Percentiles rank a stretch among this genome's conserved stretches.
These are phyloP conservation scores for Phlebiopsis flavidoalba DNA, from an alignment of 768 basidiomycete species.

Conservation along the genomic window DNA sequence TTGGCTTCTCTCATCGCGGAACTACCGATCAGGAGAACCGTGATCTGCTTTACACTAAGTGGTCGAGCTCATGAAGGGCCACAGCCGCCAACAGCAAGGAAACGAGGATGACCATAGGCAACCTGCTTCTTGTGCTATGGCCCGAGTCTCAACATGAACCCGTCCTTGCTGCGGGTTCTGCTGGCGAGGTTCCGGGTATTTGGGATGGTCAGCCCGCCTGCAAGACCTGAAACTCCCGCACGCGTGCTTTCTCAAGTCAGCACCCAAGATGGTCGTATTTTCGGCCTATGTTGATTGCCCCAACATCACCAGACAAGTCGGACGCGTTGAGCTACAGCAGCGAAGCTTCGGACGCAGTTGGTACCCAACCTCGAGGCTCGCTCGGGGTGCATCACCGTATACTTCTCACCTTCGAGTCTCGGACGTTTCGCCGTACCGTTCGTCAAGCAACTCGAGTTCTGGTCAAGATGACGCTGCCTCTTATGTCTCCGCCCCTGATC, in stretches of 20 bases:
- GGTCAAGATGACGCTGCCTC: conserved; percentile 22
- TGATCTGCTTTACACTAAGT: conserved; percentile 82
- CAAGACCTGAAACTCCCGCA: not conserved
- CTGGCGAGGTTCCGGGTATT: conserved; percentile 66
- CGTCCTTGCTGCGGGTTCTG: conserved; percentile 62
- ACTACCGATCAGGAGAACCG: conserved; percentile 77
- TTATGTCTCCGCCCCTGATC: conserved; percentile 26
- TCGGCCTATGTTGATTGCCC: not conserved
- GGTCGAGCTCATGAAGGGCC: conserved; percentile 68
- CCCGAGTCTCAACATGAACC: conserved; percentile 79
- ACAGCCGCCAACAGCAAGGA: conserved; percentile 63
- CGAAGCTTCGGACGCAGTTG: not conserved
- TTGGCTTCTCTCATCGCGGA: conserved; percentile 60
- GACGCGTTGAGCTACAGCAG: not conserved
- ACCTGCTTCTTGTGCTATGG: conserved; percentile 84
- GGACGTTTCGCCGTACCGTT: conserved; percentile 3
- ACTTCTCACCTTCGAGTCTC: conserved; percentile 3
- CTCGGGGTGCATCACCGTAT: not conserved
- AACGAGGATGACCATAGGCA: conserved; percentile 92
- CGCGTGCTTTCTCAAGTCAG: not conserved
- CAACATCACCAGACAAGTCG: not conserved
- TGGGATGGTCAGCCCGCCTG: conserved; percentile 40
- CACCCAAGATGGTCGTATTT: not conserved
- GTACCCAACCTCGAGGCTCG: not conserved
- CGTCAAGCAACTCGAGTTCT: conserved; percentile 5